These are phyloP conservation scores for Pichia eremophila DNA, from an alignment of 805 yeast species.

Conservation along the genomic window DNA sequence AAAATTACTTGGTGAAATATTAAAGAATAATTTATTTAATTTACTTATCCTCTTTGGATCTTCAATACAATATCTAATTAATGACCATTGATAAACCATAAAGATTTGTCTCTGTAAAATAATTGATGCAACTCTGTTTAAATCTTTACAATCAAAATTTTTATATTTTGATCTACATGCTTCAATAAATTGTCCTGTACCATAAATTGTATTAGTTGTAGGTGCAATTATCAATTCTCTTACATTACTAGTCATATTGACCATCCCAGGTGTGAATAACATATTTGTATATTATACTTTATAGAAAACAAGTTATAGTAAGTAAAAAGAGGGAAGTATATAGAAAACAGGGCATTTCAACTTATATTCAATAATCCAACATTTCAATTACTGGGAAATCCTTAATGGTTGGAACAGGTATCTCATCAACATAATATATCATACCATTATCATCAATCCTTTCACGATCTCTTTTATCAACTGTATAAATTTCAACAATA, in stretches of 20 bases:
- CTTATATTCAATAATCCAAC: constrained; percentile 44
- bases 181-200: constrained; percentile 1
- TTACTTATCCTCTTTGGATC: neutral
- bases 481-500: constrained; percentile 65
- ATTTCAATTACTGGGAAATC: constrained; percentile 51
- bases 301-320: no score
- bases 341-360: neutral
- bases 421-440: constrained; percentile 66
- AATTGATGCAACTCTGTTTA: neutral
- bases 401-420: constrained; percentile 57
- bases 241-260: neutral
- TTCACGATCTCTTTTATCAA: constrained; percentile 81
- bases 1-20: neutral
- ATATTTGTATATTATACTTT: neutral
- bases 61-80: neutral
- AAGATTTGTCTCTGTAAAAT: constrained; percentile 1
- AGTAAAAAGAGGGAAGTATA: no score
- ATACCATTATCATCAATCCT: constrained; percentile 85
- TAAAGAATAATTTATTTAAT: neutral
- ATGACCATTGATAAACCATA: neutral
- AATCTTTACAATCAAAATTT: neutral
- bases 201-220: neutral
- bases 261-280: neutral
- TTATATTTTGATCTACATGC: neutral
- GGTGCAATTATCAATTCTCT: neutral